Evolutionary conservation across 2,329 filamentous ascomycete species (phyloP).

Genomic region (Parasarocladium wereldwijsianum): DNA sequence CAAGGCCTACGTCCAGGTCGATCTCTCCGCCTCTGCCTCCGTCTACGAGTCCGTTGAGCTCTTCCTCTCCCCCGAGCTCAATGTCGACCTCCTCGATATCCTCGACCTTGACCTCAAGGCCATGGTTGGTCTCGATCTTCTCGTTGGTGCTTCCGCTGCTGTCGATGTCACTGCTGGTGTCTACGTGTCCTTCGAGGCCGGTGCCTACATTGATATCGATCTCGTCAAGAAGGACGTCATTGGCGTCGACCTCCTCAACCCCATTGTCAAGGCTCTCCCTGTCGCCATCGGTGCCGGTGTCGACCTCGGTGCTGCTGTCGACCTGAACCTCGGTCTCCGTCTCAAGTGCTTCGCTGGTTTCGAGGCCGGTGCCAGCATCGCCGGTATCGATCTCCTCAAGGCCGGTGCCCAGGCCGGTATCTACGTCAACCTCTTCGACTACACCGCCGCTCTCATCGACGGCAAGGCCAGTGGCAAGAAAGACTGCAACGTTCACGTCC

Average conservation of each 20-base stretch:
- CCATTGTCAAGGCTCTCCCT: conserved; percentile 13
- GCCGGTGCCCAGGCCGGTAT: conserved; percentile 29
- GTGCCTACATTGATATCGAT: conserved; percentile 23
- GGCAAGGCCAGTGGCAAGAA: no score
- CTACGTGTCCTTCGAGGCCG: conserved; percentile 34
- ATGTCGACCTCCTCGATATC: conserved; percentile 25
- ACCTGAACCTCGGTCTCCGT: conserved; percentile 33
- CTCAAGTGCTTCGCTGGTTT: conserved; percentile 31
- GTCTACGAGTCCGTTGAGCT: conserved; percentile 36
- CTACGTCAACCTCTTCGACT: conserved; percentile 39
- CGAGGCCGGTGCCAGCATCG: conserved; percentile 15
- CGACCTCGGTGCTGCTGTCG: conserved; percentile 25
- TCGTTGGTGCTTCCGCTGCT: conserved; percentile 30
- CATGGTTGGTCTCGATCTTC: conserved; percentile 34
- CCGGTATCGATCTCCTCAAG: conserved; percentile 16
- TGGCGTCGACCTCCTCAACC: conserved; percentile 25
- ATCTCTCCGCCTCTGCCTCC: conserved; percentile 26
- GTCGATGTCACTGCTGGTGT: conserved; percentile 31
- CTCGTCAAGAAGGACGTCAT: conserved; percentile 22
- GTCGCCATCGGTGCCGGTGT: conserved; percentile 11
- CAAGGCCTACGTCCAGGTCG: conserved; percentile 36
- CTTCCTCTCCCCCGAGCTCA: conserved; percentile 21
- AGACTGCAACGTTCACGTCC: conserved; percentile 18
- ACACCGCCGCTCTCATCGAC: conserved; percentile 25
- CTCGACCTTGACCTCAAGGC: conserved; percentile 22